Evolutionary conservation across 371 early-diverging fungal genomes (phyloP), one percentile per base, ranked within the genome.

Genomic region (Parasitella parasitica): DNA sequence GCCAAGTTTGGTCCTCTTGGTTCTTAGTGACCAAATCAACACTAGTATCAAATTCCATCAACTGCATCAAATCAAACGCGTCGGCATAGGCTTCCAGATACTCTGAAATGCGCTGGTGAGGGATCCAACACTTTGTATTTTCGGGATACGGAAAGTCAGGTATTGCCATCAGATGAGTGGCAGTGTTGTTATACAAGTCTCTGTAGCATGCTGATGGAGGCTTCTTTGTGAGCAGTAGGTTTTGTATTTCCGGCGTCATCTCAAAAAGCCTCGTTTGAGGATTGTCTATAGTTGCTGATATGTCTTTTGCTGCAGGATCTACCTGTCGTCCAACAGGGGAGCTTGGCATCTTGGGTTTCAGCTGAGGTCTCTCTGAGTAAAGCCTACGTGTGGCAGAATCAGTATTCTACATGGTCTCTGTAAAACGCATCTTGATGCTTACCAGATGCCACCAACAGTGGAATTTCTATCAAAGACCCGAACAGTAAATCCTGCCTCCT

Each of bases 11-110:
- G n/a, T 36, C 57, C 6, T 54, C 63, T 7, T 46, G 50, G 15
- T 64, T 35, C 36, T 63, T 67, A 6, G 22, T 48, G 2, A 63
- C 62, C 3, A 50, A 51, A 16, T 66, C 69, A 9, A 64, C 67
- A 20, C 61, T 50, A 4, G 74, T 76, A 26, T 63, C 46, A 20
- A 64, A 65, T 18, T 64, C 63, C 30, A 76, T 66, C 36, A 76
- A 49, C 0, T 57, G 55, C 4, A 50, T 24, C 13, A 71, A 20
- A 24, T 60, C 61, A 28, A 57, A 66, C 2, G 38, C 9, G 4
- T 54, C 32, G 2, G 67, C 60, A 48, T 66, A 71, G 1, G 13
- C 27, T 24, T 63, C 28, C 35, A 63, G 32, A 11, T 66, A 71
- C 9, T 52, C 43, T 13, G 26, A 13, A 2, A 43, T 36, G 6